phyloP scores from a whole-genome alignment of 2,329 filamentous ascomycete species.

The Clonostachys sp. region DNA sequence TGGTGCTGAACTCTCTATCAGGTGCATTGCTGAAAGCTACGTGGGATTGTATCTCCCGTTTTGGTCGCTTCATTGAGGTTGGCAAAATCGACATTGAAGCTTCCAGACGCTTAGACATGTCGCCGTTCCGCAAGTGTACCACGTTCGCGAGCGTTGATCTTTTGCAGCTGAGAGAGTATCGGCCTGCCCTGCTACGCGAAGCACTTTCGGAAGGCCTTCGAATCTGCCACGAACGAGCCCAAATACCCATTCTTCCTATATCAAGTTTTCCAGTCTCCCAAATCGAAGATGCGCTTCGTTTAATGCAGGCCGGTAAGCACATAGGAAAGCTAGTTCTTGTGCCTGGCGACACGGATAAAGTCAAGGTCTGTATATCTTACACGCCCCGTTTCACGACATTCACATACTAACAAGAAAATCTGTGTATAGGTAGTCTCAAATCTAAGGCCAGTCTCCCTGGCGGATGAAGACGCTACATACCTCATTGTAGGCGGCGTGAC shows the following conservation, averaged over 20 bases:
- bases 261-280: conserved; percentile 1
- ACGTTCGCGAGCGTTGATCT: not conserved
- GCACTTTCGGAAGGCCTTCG: no score
- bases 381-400: no score
- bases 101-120: not conserved
- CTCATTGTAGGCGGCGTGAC: conserved; percentile 5
- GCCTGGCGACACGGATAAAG: not conserved
- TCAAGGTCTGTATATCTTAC: not conserved
- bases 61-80: conserved; percentile 37
- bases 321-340: conserved; percentile 5
- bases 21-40: not conserved
- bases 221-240: no score
- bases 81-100: not conserved
- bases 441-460: no score
- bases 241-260: not conserved
- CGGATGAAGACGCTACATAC: conserved; percentile 1
- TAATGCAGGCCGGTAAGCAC: conserved; percentile 2
- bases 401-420: no score
- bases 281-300: conserved; percentile 5
- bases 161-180: no score
- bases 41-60: conserved; percentile 36
- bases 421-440: no score
- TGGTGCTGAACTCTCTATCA: conserved; percentile 47
- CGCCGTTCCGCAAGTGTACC: not conserved
- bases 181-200: no score